phyloP scores from a whole-genome alignment of 1,139 yeast genomes.

The Yamadazyma oceani region DNA sequence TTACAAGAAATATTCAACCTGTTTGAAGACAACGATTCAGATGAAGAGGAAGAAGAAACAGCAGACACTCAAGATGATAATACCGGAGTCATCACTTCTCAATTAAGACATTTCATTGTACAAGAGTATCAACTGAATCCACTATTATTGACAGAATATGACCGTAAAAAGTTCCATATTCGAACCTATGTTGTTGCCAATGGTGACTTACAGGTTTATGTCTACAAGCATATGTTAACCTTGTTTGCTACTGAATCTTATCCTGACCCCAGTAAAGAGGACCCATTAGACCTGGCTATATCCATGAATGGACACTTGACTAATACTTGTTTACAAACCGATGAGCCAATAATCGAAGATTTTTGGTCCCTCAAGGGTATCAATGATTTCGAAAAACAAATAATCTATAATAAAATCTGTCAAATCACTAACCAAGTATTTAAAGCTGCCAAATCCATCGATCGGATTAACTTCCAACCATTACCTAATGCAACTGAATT shows the following conservation, averaged over 20 bases:
- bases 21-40: constrained; percentile 71
- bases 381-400: constrained; percentile 20
- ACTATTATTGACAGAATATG: constrained; percentile 58
- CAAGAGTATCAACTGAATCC: constrained; percentile 78
- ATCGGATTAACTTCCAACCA: constrained; percentile 88
- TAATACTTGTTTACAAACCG: constrained; percentile 83
- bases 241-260: constrained; percentile 69
- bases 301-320: constrained; percentile 77
- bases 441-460: constrained; percentile 77
- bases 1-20: constrained; percentile 80
- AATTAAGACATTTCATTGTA: constrained; percentile 84
- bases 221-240: constrained; percentile 75
- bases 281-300: constrained; percentile 33
- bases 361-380: constrained; percentile 61
- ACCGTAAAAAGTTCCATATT: constrained; percentile 81
- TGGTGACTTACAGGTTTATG: constrained; percentile 75
- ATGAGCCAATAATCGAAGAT: constrained; percentile 55
- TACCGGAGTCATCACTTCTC: constrained; percentile 76
- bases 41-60: constrained; percentile 55
- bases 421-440: constrained; percentile 69
- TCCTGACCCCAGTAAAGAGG: constrained; percentile 22
- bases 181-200: constrained; percentile 79
- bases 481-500: constrained; percentile 78
- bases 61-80: constrained; percentile 36
- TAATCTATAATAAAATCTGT: constrained; percentile 57